phyloP scores from a whole-genome alignment of 75 land plant species.

The Picea glauca region DNA sequence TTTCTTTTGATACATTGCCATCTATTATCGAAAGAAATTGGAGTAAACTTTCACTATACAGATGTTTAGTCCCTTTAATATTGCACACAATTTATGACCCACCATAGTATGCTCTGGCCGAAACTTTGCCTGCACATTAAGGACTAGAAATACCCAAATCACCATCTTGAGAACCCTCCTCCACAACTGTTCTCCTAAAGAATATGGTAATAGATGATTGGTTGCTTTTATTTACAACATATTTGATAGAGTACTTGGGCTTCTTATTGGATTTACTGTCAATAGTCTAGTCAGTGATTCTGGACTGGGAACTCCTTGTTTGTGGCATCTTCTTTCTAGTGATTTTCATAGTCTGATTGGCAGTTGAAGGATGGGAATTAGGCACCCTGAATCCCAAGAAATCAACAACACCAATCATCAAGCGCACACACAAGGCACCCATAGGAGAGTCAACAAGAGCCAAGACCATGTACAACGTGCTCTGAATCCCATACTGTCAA shows the following conservation, averaged over 20 bases:
- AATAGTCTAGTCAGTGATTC: not conserved
- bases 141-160: not conserved
- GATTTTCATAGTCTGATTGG: not conserved
- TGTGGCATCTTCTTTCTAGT: not conserved
- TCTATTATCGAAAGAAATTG: too few relatives aligned
- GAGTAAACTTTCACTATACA: too few relatives aligned
- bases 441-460: too few relatives aligned
- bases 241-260: constrained; percentile 5
- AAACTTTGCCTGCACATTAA: not conserved
- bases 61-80: too few relatives aligned
- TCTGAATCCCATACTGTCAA: not conserved
- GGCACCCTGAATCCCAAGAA: not conserved
- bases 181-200: constrained; percentile 25
- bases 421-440: too few relatives aligned
- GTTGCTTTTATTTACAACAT: constrained; percentile 22
- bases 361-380: not conserved
- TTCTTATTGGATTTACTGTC: constrained; percentile 26
- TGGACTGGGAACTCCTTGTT: not conserved
- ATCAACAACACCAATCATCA: too few relatives aligned
- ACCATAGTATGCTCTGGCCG: too few relatives aligned
- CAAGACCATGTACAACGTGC: too few relatives aligned
- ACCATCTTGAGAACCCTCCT: constrained; percentile 6
- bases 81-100: too few relatives aligned
- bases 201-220: constrained; percentile 59
- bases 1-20: too few relatives aligned